Evolutionary conservation across 148 eudicot species (phyloP).

Genomic region (Camellia lanceoleosa): DNA sequence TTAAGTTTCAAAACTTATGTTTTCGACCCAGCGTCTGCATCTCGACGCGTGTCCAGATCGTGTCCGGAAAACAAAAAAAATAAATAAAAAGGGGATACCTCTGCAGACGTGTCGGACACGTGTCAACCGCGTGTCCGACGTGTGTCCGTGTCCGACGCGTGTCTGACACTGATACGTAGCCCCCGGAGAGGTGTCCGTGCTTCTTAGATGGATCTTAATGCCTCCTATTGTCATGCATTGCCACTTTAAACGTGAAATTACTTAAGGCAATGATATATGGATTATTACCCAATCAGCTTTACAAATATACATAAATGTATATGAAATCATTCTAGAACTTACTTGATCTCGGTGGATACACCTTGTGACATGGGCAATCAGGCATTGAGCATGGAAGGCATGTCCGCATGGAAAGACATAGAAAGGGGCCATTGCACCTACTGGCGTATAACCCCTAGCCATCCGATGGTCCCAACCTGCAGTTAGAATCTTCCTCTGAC

Average conservation of each 20-base stretch:
- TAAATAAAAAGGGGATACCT: too few relatives aligned
- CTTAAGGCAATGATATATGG: neutral
- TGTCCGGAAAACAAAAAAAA: too few relatives aligned
- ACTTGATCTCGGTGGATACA: conserved; percentile 74
- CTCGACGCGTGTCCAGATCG: too few relatives aligned
- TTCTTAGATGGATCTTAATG: neutral
- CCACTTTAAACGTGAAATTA: neutral
- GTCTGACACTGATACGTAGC: too few relatives aligned
- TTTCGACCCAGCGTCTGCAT: too few relatives aligned
- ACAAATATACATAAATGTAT: neutral
- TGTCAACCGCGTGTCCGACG: too few relatives aligned
- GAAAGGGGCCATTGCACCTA: conserved; percentile 96
- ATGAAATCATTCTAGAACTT: conserved; percentile 26
- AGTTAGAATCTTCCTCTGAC: conserved; percentile 67
- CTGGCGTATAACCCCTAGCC: conserved; percentile 73
- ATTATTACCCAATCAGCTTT: neutral
- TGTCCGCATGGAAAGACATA: conserved; percentile 98
- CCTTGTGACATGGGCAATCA: conserved; percentile 88
- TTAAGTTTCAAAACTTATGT: too few relatives aligned
- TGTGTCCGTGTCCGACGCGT: too few relatives aligned
- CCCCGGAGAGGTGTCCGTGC: too few relatives aligned
- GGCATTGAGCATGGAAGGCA: conserved; percentile 88
- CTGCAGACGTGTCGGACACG: too few relatives aligned
- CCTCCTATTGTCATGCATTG: too few relatives aligned
- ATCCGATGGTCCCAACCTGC: conserved; percentile 61